Evolutionary conservation across 768 basidiomycete species (phyloP), one percentile per base, ranked within the genome.

Genomic region (Pleurotus djamor): DNA sequence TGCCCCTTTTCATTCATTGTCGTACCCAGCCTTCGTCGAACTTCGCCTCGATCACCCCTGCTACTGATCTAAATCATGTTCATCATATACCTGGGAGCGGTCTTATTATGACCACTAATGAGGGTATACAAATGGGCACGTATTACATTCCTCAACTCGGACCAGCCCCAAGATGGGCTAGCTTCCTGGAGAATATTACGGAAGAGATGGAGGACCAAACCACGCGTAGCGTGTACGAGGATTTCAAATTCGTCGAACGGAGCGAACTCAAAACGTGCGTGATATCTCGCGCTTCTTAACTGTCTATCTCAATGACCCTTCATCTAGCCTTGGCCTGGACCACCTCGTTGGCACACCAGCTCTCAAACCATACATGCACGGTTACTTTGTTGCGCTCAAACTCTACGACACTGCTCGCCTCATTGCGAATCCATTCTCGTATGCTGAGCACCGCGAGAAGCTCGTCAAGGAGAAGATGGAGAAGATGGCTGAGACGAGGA

Each of bases 361-460:
- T 14, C 91, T 98, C 80, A 96, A 96, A 73, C 97, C 97, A 4
- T 99, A 98, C 75, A 98, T 99, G 96, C 97, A 99, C 73, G 97
- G 97, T 45, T 98, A 96, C 84, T 98, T 99, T 78, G 74, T 98
- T 62, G 92, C 95, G 4, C 87, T 98, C 74, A 93, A 94, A 67
- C 84, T 98, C 4, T 98, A 98, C 77, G 93, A 96, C 66, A 90
- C 96, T 52, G 97, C 97, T 1, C 88, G 96, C 35, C 83, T 96
- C 63, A 95, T 98, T 64, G 89, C 94, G 59, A 98, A 98, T 76
- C 97, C 97, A 2, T 96, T 94, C 70, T 94, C 89, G 8, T 98
- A 98, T 71, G 88, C 87, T 43, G 97, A 99, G 68, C 88, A 98
- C 72, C 89, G 94, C 63, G 94, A 96, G 72, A 89, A 88, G 67